Conservation (phyloP, 257 asterid species). For the Solanum dulcamara region DNA sequence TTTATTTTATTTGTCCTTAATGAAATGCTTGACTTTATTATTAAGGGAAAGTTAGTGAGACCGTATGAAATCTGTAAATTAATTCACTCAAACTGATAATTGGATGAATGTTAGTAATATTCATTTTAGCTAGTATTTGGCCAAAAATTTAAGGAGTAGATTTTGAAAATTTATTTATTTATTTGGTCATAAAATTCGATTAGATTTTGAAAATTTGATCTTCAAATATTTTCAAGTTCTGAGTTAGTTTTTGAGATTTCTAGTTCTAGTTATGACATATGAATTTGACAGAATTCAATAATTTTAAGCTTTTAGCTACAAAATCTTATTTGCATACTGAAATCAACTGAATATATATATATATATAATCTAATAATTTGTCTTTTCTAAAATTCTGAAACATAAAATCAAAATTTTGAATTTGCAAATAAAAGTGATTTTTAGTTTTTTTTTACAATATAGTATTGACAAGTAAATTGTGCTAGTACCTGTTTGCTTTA, state of each 20-base stretch:
- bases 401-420: background rate
- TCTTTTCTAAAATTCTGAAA: background rate
- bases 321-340: background rate
- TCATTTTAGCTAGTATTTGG: too few species aligned
- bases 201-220: background rate
- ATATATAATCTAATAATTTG: background rate
- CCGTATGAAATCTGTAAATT: background rate
- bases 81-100: background rate
- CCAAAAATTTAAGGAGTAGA: too few species aligned
- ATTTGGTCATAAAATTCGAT: background rate
- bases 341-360: background rate
- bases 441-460: background rate
- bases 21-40: background rate
- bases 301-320: background rate
- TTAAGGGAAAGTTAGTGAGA: conserved; percentile 1
- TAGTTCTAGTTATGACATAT: background rate
- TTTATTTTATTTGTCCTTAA: background rate
- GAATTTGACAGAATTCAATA: background rate
- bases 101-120: too few species aligned
- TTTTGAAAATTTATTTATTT: too few species aligned
- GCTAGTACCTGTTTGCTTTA: background rate
- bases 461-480: background rate
- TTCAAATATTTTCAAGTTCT: background rate
- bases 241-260: too few species aligned
- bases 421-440: background rate